A percentile compares a stretch with the other conserved stretches of the same genome.
Conservation (phyloP, 257 asterid genomes). For the Knoxia roxburghii region DNA sequence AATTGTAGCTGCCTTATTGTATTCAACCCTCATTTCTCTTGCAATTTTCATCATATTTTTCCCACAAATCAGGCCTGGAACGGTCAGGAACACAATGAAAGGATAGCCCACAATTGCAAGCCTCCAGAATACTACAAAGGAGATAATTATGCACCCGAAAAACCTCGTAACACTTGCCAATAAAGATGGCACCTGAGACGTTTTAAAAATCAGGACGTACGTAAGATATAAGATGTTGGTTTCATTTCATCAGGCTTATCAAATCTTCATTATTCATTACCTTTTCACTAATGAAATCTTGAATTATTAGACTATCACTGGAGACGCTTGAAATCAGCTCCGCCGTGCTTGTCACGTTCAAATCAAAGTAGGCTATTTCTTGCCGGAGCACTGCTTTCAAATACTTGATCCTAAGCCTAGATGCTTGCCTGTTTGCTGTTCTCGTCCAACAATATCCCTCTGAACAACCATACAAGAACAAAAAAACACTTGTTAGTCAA, state of each 20-base stretch:
- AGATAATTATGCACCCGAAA: slow-evolving; percentile 52
- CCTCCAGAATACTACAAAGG: slow-evolving; percentile 70
- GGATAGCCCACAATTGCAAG: slow-evolving; percentile 74
- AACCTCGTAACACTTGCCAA: slow-evolving; percentile 67
- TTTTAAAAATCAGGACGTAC: too few relatives aligned
- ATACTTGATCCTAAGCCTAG: slow-evolving; percentile 56
- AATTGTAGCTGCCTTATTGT: slow-evolving; percentile 50
- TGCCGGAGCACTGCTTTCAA: slow-evolving; percentile 86
- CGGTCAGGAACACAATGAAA: slow-evolving; percentile 47
- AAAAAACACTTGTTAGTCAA: too few relatives aligned
- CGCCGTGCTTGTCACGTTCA: slow-evolving; percentile 80
- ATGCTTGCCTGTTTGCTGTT: slow-evolving; percentile 92
- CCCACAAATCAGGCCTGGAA: slow-evolving; percentile 87
- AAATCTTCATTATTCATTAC: too few relatives aligned
- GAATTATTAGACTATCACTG: slow-evolving; percentile 73
- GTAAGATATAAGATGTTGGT: too few relatives aligned
- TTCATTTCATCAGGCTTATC: too few relatives aligned
- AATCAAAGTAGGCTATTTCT: slow-evolving; percentile 86
- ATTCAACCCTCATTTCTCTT: slow-evolving; percentile 58
- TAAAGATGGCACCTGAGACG: slow-evolving; percentile 77
- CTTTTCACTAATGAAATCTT: slow-evolving; percentile 88
- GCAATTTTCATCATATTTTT: slow-evolving; percentile 61
- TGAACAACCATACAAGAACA: too few relatives aligned
- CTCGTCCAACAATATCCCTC: slow-evolving; percentile 99
- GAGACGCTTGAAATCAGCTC: slow-evolving; percentile 78